Evolutionary conservation across 2,329 filamentous ascomycete genomes (phyloP).

Genomic region (Corynespora cassiicola): DNA sequence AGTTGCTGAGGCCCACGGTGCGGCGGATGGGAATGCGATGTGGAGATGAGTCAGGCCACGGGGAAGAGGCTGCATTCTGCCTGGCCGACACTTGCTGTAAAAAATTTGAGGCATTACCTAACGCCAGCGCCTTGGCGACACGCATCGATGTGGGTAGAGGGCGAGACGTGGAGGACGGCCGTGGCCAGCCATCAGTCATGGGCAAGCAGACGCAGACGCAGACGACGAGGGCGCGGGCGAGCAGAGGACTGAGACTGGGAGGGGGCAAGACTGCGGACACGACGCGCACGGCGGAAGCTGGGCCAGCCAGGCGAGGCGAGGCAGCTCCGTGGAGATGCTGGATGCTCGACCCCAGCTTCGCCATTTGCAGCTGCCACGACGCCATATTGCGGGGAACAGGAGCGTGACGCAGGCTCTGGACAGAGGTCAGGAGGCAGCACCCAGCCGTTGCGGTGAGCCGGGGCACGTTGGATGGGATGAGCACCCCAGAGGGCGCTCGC

Average conservation of each 20-base stretch:
- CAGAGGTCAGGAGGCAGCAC: constrained; percentile 14
- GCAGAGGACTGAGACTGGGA: constrained; percentile 9
- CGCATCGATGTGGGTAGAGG: constrained; percentile 1
- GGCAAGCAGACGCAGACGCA: too few relatives aligned
- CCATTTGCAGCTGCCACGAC: constrained; percentile 19
- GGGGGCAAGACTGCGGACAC: constrained; percentile 12
- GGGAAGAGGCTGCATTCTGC: constrained; percentile 16
- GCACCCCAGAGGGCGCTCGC: not conserved
- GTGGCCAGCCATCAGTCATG: constrained; percentile 3
- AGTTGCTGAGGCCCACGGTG: constrained; percentile 7
- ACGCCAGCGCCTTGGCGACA: constrained; percentile 34
- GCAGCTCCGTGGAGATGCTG: constrained; percentile 40
- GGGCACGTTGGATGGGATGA: constrained; percentile 18
- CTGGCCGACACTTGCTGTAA: constrained; percentile 21
- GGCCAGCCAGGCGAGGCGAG: constrained; percentile 9
- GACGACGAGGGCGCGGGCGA: constrained; percentile 6
- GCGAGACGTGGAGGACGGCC: too few relatives aligned
- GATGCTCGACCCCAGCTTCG: constrained; percentile 19
- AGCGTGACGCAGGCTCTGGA: constrained; percentile 6
- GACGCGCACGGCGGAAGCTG: constrained; percentile 12
- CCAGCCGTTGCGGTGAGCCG: constrained; percentile 18
- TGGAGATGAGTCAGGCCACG: constrained; percentile 32
- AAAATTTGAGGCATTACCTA: constrained; percentile 40
- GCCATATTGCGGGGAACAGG: constrained; percentile 36
- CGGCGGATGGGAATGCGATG: constrained; percentile 6